These are phyloP conservation scores for Cercospora berteroae DNA, from an alignment of 2,329 filamentous ascomycete species.

Conservation along the genomic window DNA sequence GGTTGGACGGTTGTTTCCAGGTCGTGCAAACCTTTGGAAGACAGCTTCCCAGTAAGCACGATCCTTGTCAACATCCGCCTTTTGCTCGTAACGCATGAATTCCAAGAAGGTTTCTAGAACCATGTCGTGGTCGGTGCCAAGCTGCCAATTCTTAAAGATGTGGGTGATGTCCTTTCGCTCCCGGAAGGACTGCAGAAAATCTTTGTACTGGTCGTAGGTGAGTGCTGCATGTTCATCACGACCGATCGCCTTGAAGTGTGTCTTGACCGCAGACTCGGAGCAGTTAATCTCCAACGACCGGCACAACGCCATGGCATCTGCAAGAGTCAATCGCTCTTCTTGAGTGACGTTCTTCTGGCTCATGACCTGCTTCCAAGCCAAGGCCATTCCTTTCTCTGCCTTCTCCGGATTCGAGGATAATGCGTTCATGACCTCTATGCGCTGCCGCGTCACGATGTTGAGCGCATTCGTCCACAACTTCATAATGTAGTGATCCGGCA, in stretches of 20 bases:
- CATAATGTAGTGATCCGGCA: conserved; percentile 69
- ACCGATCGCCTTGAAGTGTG: conserved; percentile 73
- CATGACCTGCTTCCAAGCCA: conserved; percentile 77
- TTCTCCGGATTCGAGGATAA: conserved; percentile 73
- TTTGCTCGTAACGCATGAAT: conserved; percentile 73
- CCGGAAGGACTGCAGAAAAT: conserved; percentile 80
- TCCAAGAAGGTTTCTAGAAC: conserved; percentile 69
- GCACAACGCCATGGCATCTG: conserved; percentile 78
- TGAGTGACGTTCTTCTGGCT: conserved; percentile 60
- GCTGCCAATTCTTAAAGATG: conserved; percentile 63
- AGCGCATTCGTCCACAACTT: conserved; percentile 80
- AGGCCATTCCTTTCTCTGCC: conserved; percentile 68
- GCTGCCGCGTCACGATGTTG: conserved; percentile 77
- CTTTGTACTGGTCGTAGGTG: conserved; percentile 76
- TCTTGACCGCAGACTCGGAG: conserved; percentile 68
- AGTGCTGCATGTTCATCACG: conserved; percentile 63
- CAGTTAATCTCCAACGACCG: conserved; percentile 90
- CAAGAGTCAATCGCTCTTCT: conserved; percentile 71
- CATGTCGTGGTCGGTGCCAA: conserved; percentile 56
- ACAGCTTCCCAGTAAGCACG: conserved; percentile 65
- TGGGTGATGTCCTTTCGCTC: conserved; percentile 75
- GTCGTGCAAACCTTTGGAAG: conserved; percentile 51
- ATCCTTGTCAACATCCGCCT: conserved; percentile 70
- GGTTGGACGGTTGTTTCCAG: conserved; percentile 40
- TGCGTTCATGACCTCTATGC: conserved; percentile 86